These are phyloP conservation scores for Dioszegia crocea DNA, from an alignment of 768 basidiomycete species.

Conservation along the genomic window DNA sequence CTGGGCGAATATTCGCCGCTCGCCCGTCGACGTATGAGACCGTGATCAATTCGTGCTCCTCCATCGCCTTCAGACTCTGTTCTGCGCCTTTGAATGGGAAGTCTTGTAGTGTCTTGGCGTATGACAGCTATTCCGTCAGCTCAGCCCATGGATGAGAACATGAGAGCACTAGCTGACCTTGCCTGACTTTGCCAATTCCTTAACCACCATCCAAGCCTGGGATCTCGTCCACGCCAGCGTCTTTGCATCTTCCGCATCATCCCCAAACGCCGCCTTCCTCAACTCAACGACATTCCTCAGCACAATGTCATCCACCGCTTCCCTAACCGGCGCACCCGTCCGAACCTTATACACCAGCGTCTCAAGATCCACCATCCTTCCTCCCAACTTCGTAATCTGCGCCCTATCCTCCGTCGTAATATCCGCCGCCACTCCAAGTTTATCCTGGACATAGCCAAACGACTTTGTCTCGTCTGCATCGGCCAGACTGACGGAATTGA, in stretches of 20 bases:
- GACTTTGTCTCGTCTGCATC: conserved; percentile 82
- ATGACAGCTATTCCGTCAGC: conserved; percentile 62
- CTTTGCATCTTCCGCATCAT: conserved; percentile 84
- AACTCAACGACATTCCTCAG: conserved; percentile 72
- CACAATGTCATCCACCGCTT: conserved; percentile 77
- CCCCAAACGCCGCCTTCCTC: conserved; percentile 86
- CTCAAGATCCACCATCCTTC: conserved; percentile 63
- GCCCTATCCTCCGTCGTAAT: conserved; percentile 60
- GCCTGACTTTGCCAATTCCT: conserved; percentile 63
- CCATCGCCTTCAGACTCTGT: conserved; percentile 71
- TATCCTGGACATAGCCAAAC: conserved; percentile 73
- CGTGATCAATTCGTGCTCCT: conserved; percentile 75
- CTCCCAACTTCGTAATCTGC: conserved; percentile 73
- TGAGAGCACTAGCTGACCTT: conserved; percentile 46
- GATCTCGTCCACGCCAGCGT: conserved; percentile 74
- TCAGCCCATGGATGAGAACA: neutral
- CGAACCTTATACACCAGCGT: conserved; percentile 75
- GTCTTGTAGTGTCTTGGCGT: conserved; percentile 73
- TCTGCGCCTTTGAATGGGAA: conserved; percentile 93
- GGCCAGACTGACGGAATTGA: conserved; percentile 69
- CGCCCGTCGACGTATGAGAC: conserved; percentile 76
- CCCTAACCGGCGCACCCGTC: conserved; percentile 65
- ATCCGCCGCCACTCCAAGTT: conserved; percentile 46
- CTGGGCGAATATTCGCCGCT: conserved; percentile 76
- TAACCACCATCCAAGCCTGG: conserved; percentile 81